Conservation (phyloP, 179 eudicot genomes). For the Beta lomatogona region DNA sequence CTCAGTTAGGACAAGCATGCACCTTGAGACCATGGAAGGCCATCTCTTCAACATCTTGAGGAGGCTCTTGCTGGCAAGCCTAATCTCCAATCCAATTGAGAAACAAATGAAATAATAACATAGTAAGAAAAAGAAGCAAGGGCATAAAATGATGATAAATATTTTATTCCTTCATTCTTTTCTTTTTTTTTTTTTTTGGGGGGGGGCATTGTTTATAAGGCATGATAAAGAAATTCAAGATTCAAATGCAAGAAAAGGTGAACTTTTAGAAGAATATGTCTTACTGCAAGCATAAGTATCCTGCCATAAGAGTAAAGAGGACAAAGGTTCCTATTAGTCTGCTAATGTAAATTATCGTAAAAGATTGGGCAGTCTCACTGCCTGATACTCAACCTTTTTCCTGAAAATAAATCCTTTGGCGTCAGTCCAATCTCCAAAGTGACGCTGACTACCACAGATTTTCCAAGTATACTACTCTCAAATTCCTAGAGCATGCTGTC, state of each 20-base stretch:
- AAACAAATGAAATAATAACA: background rate
- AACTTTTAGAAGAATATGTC: background rate
- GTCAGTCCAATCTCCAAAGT: background rate
- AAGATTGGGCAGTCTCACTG: background rate
- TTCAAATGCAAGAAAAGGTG: background rate
- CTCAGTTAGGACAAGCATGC: constrained; percentile 63
- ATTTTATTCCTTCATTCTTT: too few species aligned
- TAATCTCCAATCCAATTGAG: constrained; percentile 39
- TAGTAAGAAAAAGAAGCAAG: background rate
- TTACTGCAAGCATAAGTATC: background rate
- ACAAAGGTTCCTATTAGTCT: background rate
- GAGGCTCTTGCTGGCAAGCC: constrained; percentile 89
- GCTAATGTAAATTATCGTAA: background rate
- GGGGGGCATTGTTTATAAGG: background rate
- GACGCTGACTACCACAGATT: background rate
- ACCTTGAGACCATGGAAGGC: constrained; percentile 83
- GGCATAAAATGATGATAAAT: background rate
- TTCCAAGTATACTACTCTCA: background rate
- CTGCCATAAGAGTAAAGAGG: background rate
- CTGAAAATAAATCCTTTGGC: background rate
- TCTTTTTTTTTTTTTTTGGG: background rate
- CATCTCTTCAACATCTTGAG: constrained; percentile 91
- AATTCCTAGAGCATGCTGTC: background rate
- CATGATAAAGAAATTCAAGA: background rate
- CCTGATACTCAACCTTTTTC: background rate